Base-by-base conservation (phyloP, 495 filamentous ascomycete genomes). In the Pyrenula aspistea region DNA sequence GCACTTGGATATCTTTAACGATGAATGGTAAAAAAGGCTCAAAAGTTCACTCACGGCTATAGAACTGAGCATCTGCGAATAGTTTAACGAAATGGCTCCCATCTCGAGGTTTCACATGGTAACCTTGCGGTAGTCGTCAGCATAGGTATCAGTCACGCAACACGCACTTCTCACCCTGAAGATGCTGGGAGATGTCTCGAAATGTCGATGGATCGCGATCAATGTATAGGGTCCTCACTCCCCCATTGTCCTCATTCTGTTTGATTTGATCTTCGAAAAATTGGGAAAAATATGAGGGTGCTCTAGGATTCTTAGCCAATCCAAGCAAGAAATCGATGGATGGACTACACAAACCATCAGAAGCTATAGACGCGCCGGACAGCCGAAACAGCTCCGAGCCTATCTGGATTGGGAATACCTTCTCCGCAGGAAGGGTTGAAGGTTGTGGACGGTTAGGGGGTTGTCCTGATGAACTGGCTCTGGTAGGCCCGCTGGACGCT, bases 21-120 rank as follows among this genome's bases (percentile, higher is more conserved):
- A 59, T 42, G 49, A 22, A 49, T 4, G 55, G 25, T 10, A 24
- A 12, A 12, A 23, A 12, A 25, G 51, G 19, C 25, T 8, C 10
- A 54, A 59, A 12, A 25, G n/a, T n/a, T n/a, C n/a, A 59, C 81
- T 65, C 70, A 91, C 87, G 75, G 65, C 78, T 88, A 71, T 96
- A 98, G 72, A 96, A 98, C 65, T 96, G 93, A 2, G 92, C 88
- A 66, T 98, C 92, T 25, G 92, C 89, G 69, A 95, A 96, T 49
- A 96, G 77, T 52, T 85, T 88, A 61, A 96, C 93, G 64, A 88
- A 96, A 67, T 96, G 85, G 22, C 81, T 76, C 49, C 86, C 85
- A 71, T 96, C 87, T 55, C 79, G 77, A n/a, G 92, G 93, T 25
- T 76, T 73, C 58, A 96, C 77, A 69, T 95, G 84, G 70, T 98